phyloP scores from a whole-genome alignment of 2,329 filamentous ascomycete genomes.

The Sordariomycetes sp. region DNA sequence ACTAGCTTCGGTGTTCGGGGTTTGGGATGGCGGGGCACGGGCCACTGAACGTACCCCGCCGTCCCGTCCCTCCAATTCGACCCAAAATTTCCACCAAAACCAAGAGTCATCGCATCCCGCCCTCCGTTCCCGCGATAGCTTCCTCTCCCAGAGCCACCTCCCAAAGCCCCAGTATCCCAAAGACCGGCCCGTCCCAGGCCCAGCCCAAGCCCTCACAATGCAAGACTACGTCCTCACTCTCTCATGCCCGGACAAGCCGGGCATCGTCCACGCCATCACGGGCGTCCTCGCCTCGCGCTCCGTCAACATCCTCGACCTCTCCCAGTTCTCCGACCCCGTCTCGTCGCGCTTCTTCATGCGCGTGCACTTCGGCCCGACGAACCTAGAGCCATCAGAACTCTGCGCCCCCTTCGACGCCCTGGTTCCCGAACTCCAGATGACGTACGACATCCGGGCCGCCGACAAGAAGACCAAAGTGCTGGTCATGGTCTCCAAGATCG shows the following conservation, averaged over 20 bases:
- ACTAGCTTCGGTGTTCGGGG: background rate
- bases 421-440: slow-evolving; percentile 51
- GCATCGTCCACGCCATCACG: slow-evolving; percentile 76
- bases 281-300: slow-evolving; percentile 59
- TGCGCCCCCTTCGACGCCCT: slow-evolving; percentile 43
- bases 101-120: no score
- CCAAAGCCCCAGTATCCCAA: background rate
- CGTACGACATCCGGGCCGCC: slow-evolving; percentile 57
- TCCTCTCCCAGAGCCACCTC: background rate
- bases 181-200: background rate
- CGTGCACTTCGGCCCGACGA: slow-evolving; percentile 60
- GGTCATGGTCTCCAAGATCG: slow-evolving; percentile 57
- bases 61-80: background rate
- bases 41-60: background rate
- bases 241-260: slow-evolving; percentile 72
- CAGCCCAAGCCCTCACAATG: slow-evolving; percentile 16
- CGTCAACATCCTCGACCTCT: slow-evolving; percentile 72
- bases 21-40: background rate
- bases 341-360: slow-evolving; percentile 79
- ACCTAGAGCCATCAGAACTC: slow-evolving; percentile 31
- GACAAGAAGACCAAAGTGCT: slow-evolving; percentile 61
- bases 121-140: no score
- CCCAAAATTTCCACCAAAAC: background rate
- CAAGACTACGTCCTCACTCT: slow-evolving; percentile 63
- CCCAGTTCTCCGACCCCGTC: slow-evolving; percentile 68